Evolutionary conservation across 306 rosid species (phyloP).

Genomic region (Lupinus albus): DNA sequence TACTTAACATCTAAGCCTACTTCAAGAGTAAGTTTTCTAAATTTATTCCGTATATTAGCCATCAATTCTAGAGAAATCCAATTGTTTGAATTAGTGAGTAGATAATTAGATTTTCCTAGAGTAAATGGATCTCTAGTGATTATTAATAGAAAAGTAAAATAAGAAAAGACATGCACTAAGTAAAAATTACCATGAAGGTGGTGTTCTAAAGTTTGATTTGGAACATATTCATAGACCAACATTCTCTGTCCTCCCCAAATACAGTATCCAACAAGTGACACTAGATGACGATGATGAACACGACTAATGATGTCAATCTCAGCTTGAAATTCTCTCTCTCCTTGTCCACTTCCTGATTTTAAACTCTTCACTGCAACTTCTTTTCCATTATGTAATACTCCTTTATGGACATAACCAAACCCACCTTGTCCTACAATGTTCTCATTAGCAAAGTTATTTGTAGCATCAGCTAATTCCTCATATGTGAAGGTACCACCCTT

Average conservation of each 20-base stretch:
- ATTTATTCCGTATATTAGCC: too few species aligned
- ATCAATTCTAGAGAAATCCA: too few species aligned
- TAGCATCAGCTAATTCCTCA: conserved; percentile 79
- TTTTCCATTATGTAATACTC: conserved; percentile 68
- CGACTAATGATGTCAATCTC: conserved; percentile 83
- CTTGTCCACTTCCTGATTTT: conserved; percentile 71
- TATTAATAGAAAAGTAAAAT: too few species aligned
- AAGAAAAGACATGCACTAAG: too few species aligned
- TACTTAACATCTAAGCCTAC: too few species aligned
- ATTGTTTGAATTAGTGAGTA: too few species aligned
- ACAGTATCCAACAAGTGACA: conserved; percentile 75
- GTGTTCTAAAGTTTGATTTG: conserved; percentile 59
- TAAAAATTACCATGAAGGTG: conserved; percentile 61
- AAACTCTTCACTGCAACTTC: conserved; percentile 79
- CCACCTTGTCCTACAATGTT: conserved; percentile 84
- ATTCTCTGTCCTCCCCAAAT: conserved; percentile 70
- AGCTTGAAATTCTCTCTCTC: conserved; percentile 77
- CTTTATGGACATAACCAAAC: conserved; percentile 87
- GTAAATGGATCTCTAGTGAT: too few species aligned
- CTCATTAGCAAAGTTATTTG: conserved; percentile 57
- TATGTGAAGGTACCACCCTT: conserved; percentile 71
- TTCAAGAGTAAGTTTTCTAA: too few species aligned
- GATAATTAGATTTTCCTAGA: too few species aligned
- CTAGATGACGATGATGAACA: conserved; percentile 81
- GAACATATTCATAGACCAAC: conserved; percentile 79